Conservation (phyloP, 2,329 filamentous ascomycete genomes). For the Monilinia fructicola region DNA sequence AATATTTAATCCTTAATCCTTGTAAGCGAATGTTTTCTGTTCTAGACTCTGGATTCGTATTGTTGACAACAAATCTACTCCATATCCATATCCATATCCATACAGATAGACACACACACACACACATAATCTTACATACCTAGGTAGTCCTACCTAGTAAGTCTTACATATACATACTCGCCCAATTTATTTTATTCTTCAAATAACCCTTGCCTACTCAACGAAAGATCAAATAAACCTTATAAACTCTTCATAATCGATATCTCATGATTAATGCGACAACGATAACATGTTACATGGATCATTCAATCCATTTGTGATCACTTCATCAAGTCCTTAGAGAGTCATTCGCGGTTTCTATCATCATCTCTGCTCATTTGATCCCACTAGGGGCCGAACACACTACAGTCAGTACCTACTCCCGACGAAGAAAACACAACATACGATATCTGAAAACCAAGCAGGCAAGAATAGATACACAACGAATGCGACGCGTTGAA, state of each 20-base stretch:
- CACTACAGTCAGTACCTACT: conserved; percentile 13
- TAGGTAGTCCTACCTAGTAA: no score
- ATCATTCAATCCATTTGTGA: neutral
- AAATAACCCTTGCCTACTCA: neutral
- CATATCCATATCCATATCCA: neutral
- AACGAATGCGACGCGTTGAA: conserved; percentile 36
- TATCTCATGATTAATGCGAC: neutral
- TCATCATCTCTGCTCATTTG: neutral
- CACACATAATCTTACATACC: no score
- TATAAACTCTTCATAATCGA: neutral
- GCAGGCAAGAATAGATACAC: neutral
- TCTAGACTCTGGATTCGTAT: neutral
- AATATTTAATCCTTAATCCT: conserved; percentile 5
- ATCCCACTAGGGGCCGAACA: conserved; percentile 28
- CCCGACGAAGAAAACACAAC: conserved; percentile 14
- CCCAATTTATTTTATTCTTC: no score
- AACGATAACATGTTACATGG: neutral
- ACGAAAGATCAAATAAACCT: neutral
- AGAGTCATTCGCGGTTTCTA: conserved; percentile 9
- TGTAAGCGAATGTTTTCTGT: conserved; percentile 11
- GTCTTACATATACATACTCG: no score
- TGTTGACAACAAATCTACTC: conserved; percentile 6
- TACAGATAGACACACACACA: no score
- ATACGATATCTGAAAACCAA: conserved; percentile 10
- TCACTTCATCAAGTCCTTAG: conserved; percentile 3